Conservation (phyloP, 1,284 basidiomycete species). For the Austroboletus niveus region DNA sequence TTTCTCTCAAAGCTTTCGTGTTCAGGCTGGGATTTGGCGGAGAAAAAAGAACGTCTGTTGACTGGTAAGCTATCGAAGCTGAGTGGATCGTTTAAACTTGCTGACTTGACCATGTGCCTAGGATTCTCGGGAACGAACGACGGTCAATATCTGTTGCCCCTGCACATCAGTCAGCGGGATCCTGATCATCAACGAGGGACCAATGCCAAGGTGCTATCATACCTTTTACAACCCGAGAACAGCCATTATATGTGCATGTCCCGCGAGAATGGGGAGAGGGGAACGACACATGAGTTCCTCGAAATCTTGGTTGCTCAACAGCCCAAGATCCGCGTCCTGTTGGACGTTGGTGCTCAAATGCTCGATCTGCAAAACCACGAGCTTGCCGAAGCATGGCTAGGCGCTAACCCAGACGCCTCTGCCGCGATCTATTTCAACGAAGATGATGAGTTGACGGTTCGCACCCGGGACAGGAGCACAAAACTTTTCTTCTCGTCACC, state of each 20-base stretch:
- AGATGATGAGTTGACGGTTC: slow-evolving; percentile 33
- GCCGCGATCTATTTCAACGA: slow-evolving; percentile 20
- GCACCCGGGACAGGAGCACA: slow-evolving; percentile 10
- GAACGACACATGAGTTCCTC: slow-evolving; percentile 36
- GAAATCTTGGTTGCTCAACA: slow-evolving; percentile 31
- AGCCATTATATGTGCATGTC: slow-evolving; percentile 34
- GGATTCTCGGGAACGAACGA: too few species aligned
- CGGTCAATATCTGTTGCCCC: too few species aligned
- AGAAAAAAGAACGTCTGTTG: slow-evolving; percentile 22
- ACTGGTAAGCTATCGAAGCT: slow-evolving; percentile 1
- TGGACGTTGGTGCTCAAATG: slow-evolving; percentile 42
- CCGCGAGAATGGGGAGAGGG: slow-evolving; percentile 4
- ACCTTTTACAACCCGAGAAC: slow-evolving; percentile 46
- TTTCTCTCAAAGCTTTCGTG: too few species aligned
- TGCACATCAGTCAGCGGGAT: too few species aligned
- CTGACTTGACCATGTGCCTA: not conserved
- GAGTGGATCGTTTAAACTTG: not conserved
- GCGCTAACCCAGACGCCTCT: slow-evolving; percentile 25
- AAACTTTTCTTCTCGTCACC: slow-evolving; percentile 44
- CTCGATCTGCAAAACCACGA: slow-evolving; percentile 48
- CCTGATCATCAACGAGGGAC: too few species aligned
- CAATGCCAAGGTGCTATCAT: slow-evolving; percentile 22
- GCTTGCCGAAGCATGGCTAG: slow-evolving; percentile 43
- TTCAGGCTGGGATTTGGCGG: slow-evolving; percentile 8
- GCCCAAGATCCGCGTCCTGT: slow-evolving; percentile 27